phyloP scores from a whole-genome alignment of 2,329 filamentous ascomycete species.

The Ceratocystis harringtonii region DNA sequence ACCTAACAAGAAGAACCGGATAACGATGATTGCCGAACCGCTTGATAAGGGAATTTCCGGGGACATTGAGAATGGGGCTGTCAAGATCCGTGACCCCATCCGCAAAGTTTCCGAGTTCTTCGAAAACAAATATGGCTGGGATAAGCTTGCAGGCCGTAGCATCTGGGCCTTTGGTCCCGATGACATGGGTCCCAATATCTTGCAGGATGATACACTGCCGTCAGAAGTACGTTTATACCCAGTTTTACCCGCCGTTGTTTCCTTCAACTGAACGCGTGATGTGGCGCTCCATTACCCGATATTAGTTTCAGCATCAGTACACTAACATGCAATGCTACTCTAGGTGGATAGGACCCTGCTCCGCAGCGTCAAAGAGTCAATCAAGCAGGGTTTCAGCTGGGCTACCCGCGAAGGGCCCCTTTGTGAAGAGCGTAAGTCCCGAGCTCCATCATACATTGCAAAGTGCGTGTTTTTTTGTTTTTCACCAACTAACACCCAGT shows the following conservation, averaged over 20 bases:
- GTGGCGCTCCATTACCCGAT: not conserved
- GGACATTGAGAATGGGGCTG: slow-evolving; percentile 81
- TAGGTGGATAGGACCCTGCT: slow-evolving; percentile 84
- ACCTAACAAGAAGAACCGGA: slow-evolving; percentile 98
- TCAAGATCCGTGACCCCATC: slow-evolving; percentile 84
- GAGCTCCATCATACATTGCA: not conserved
- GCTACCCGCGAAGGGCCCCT: slow-evolving; percentile 86
- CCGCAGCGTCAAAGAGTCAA: slow-evolving; percentile 73
- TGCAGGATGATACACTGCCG: slow-evolving; percentile 91
- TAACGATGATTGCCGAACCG: slow-evolving; percentile 96
- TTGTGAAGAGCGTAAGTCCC: slow-evolving; percentile 80
- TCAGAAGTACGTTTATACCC: slow-evolving; percentile 47
- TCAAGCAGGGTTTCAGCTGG: slow-evolving; percentile 95
- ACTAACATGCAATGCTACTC: slow-evolving; percentile 16
- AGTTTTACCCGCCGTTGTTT: not conserved
- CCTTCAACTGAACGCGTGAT: too few relatives aligned
- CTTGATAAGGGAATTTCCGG: slow-evolving; percentile 87
- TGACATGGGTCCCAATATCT: slow-evolving; percentile 83
- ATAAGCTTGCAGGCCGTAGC: slow-evolving; percentile 80
- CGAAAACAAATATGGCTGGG: slow-evolving; percentile 93
- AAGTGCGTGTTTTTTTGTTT: not conserved
- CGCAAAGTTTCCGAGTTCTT: slow-evolving; percentile 93
- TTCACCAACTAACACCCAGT: not conserved
- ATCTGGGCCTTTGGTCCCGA: slow-evolving; percentile 99
- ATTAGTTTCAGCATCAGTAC: slow-evolving; percentile 13